A percentile compares a stretch with the other conserved stretches of the same genome.
These are phyloP conservation scores for Podila clonocystis DNA, from an alignment of 192 early-diverging fungal species.

Conservation along the genomic window DNA sequence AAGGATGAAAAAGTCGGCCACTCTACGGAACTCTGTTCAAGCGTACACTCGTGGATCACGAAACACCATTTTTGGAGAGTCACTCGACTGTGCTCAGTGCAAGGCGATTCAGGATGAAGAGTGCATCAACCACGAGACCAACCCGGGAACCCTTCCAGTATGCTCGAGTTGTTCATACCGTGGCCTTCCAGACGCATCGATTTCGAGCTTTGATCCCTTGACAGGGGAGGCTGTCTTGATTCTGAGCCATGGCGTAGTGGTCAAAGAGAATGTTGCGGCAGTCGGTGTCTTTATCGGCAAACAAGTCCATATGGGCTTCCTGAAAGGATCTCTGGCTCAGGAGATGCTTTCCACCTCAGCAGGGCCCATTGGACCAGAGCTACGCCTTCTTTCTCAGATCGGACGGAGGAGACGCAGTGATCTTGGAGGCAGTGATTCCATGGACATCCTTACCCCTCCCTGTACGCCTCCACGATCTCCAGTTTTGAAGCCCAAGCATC, in stretches of 20 bases:
- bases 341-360: constrained; percentile 34
- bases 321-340: constrained; percentile 37
- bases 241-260: constrained; percentile 31
- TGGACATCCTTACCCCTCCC: constrained; percentile 39
- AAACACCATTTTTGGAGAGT: constrained; percentile 1
- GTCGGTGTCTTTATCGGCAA: constrained; percentile 50
- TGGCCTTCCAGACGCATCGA: constrained; percentile 36
- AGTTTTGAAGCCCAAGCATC: constrained; percentile 9
- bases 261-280: constrained; percentile 39
- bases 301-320: constrained; percentile 44
- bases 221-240: constrained; percentile 21
- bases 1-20: constrained; percentile 33
- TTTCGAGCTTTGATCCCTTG: constrained; percentile 26
- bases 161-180: constrained; percentile 30
- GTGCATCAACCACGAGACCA: not conserved
- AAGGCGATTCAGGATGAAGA: not conserved
- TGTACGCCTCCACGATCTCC: constrained; percentile 45
- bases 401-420: constrained; percentile 3
- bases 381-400: not conserved
- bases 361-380: not conserved
- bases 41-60: not conserved
- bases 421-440: not conserved
- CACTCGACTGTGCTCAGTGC: constrained; percentile 2
- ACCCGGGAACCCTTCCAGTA: not conserved
- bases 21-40: constrained; percentile 36